Evolutionary conservation across 2,329 filamentous ascomycete genomes (phyloP), one percentile per base, ranked within the genome.

Genomic region (Aspergillus sojae): DNA sequence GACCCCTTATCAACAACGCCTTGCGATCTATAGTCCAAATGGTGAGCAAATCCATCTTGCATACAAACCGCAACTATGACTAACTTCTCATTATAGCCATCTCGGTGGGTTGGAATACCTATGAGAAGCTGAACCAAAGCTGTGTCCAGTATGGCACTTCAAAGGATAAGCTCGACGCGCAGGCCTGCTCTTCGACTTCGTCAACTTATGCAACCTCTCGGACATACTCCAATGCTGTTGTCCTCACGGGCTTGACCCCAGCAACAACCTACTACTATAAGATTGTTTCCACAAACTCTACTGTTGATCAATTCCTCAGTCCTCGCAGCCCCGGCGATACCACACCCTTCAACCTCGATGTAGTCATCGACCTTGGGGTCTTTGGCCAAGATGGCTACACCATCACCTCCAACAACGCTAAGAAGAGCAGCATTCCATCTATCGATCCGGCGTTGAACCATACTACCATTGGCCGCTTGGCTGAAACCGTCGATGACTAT

Each of bases 181-280:
- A 80, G 54, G 74, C 77, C 3, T 87, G 85, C 74, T 83, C 83
- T 1, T 74, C 73, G 16, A 72, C 67, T 4, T 83, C 84, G 0
- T 75, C 78, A 9, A 87, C 85, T 1, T 87, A 87, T 65, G 71
- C 76, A 1, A 83, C 82, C 0, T 86, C 85, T n/a, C 80, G 84
- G 14, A 88, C 85, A 0, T 86, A 79, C 67, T 81, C 80, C 41
- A 84, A 86, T 65, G 75, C 77, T 0, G 85, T 85, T 0, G 77
- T 77, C 2, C 72, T 88, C 39, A 76, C 77, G 0, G 77, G 70
- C 7, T 73, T 88, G 23, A 74, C 73, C 0, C 81, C 86, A 0
- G 84, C 82, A 0, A 86, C 85, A 1, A 86, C 80, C 0, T 88
- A 88, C 73, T 88, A 85, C 77, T 88, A 88, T 77, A 81, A 85